These are phyloP conservation scores for Wakefieldia striispora DNA, from an alignment of 768 basidiomycete genomes.

Conservation along the genomic window DNA sequence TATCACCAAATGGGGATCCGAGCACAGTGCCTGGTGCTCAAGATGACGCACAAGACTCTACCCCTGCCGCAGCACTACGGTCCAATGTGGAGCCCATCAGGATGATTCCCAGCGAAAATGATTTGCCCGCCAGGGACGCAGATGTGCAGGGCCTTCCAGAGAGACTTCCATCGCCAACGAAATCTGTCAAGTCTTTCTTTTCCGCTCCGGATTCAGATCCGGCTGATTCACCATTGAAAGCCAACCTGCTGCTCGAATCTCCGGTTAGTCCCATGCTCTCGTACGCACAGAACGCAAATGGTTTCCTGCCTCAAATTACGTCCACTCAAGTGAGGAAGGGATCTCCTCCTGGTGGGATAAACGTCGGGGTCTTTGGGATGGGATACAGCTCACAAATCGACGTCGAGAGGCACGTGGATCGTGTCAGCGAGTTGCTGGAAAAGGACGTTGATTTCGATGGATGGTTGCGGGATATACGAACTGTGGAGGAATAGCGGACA, in stretches of 20 bases:
- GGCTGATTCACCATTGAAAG: conserved; percentile 22
- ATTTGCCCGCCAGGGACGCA: not conserved
- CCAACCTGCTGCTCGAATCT: conserved; percentile 31
- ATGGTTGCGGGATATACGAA: conserved; percentile 46
- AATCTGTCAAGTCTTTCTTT: conserved; percentile 35
- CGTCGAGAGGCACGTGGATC: conserved; percentile 51
- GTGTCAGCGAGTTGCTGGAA: conserved; percentile 54
- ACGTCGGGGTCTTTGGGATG: conserved; percentile 34
- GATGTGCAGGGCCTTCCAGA: not conserved
- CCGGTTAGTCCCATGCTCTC: conserved; percentile 34
- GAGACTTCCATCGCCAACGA: conserved; percentile 30
- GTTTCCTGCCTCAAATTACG: conserved; percentile 37
- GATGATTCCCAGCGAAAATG: conserved; percentile 4
- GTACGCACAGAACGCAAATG: conserved; percentile 35
- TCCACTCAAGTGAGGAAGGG: conserved; percentile 35
- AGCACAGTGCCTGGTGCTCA: conserved; percentile 2
- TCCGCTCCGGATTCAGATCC: conserved; percentile 38
- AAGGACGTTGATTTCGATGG: conserved; percentile 56
- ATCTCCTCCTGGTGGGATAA: conserved; percentile 14
- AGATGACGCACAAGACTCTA: conserved; percentile 2
- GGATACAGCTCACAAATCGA: conserved; percentile 60
- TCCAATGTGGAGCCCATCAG: not conserved
- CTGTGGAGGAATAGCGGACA: conserved; percentile 27
- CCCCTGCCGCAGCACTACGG: not conserved
- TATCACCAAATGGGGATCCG: conserved; percentile 9